phyloP scores from a whole-genome alignment of 805 yeast species.

The Ogataea paraovalis region DNA sequence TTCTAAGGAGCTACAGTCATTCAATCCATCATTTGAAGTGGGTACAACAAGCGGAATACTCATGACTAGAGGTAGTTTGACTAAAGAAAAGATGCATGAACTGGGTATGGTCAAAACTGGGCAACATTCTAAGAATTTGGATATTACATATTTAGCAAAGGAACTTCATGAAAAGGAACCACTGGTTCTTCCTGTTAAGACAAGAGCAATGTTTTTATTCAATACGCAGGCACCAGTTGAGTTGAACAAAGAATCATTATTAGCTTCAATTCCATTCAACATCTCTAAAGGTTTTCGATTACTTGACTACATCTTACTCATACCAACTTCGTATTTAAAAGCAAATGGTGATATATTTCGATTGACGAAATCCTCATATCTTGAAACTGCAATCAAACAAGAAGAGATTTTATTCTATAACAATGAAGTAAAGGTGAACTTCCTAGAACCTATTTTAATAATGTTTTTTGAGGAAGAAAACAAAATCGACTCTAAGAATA shows the following conservation, averaged over 20 bases:
- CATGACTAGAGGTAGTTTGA: constrained; percentile 14
- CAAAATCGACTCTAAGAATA: constrained; percentile 7
- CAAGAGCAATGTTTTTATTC: constrained; percentile 37
- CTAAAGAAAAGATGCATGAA: constrained; percentile 3
- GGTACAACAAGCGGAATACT: constrained; percentile 23
- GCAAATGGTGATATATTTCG: constrained; percentile 7
- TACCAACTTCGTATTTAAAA: constrained; percentile 31
- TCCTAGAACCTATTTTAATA: constrained; percentile 35
- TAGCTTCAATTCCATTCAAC: constrained; percentile 36
- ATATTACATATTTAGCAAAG: constrained; percentile 10
- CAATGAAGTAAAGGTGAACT: constrained; percentile 17
- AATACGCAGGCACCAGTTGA: constrained; percentile 27
- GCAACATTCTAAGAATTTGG: constrained; percentile 7
- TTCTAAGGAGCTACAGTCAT: constrained; percentile 9
- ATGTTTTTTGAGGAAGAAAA: constrained; percentile 32
- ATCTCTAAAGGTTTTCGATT: constrained; percentile 34
- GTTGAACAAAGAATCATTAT: constrained; percentile 19
- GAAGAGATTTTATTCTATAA: constrained; percentile 23
- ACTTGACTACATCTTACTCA: constrained; percentile 35
- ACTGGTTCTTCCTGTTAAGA: constrained; percentile 32
- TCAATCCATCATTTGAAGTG: constrained; percentile 11
- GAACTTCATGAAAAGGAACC: constrained; percentile 9
- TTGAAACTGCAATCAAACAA: constrained; percentile 18
- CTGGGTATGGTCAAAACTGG: constrained; percentile 18
- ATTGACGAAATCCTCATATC: constrained; percentile 1